phyloP scores from a whole-genome alignment of 2,329 filamentous ascomycete genomes.

The Orbilia blumenaviensis region DNA sequence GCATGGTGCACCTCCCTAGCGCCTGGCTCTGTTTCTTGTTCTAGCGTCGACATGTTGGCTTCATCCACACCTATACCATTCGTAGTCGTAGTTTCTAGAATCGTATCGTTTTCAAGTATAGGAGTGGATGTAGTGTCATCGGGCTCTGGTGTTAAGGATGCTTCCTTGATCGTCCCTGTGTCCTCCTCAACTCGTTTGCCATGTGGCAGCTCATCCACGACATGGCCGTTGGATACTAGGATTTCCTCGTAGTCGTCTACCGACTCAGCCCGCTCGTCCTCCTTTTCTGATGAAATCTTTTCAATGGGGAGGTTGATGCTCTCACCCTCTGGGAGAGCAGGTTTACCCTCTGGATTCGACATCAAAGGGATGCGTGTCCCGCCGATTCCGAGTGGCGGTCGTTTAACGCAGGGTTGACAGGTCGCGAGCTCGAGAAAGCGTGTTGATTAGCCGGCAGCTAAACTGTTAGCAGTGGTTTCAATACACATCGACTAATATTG shows the following conservation, averaged over 20 bases:
- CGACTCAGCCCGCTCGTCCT: background rate
- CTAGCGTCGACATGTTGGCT: background rate
- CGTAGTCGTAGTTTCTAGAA: background rate
- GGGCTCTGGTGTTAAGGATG: background rate
- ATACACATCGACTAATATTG: background rate
- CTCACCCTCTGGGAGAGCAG: constrained; percentile 38
- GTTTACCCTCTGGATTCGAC: constrained; percentile 38
- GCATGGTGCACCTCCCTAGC: background rate
- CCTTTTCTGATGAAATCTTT: background rate
- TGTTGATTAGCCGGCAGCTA: constrained; percentile 10
- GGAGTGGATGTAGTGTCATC: background rate
- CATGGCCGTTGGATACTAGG: background rate
- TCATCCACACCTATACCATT: background rate
- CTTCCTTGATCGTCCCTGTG: background rate
- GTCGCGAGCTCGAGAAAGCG: background rate
- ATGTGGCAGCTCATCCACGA: background rate
- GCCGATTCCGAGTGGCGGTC: constrained; percentile 28
- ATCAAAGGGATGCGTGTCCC: constrained; percentile 35
- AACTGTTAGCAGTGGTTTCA: constrained; percentile 10
- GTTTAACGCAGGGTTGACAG: background rate
- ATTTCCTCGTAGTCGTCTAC: constrained; percentile 14
- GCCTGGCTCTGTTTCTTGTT: background rate
- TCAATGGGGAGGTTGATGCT: constrained; percentile 33
- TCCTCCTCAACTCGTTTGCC: background rate
- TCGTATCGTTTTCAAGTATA: background rate